Percentiles rank a stretch among this genome's conserved stretches.
Evolutionary conservation across 2,329 filamentous ascomycete genomes (phyloP).

Genomic region (Colletotrichum simmondsii): DNA sequence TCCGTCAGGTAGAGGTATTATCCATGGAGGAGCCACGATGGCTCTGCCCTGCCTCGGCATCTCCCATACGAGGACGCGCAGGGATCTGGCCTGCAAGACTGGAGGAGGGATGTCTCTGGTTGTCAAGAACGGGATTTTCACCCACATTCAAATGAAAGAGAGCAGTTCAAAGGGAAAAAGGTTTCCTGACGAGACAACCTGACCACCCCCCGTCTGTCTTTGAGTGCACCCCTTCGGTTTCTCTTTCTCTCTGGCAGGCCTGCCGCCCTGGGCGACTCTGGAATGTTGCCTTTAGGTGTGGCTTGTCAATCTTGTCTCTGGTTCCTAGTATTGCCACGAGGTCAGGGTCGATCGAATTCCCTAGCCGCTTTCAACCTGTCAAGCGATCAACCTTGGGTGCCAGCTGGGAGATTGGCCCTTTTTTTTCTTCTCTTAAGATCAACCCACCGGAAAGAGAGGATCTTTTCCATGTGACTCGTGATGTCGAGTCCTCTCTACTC

Average conservation of each 20-base stretch:
- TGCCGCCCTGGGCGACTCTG: not conserved
- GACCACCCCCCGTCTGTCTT: not conserved
- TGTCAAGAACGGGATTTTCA: constrained; percentile 2
- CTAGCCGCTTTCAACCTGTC: not conserved
- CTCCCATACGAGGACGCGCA: constrained; percentile 19
- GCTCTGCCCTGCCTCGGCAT: constrained; percentile 21
- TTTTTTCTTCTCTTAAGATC: not conserved
- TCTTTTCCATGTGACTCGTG: not conserved
- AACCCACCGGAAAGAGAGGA: not conserved
- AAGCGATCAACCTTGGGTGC: not conserved
- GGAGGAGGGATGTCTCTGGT: constrained; percentile 15
- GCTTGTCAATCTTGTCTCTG: constrained; percentile 15
- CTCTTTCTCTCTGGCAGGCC: not conserved
- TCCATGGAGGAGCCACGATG: constrained; percentile 12
- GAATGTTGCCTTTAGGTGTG: constrained; percentile 14
- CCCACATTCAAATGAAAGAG: not conserved
- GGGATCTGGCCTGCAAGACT: not conserved
- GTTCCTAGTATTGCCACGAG: constrained; percentile 21
- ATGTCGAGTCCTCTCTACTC: not conserved
- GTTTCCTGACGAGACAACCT: not conserved
- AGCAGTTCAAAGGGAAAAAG: not conserved
- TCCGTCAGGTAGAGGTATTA: constrained; percentile 24
- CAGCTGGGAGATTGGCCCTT: not conserved
- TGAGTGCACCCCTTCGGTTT: not conserved
- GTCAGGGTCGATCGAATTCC: not conserved